A percentile compares a stretch with the other conserved stretches of the same genome.
Evolutionary conservation across 257 asterid species (phyloP).

Genomic region (Solanum bulbocastanum): DNA sequence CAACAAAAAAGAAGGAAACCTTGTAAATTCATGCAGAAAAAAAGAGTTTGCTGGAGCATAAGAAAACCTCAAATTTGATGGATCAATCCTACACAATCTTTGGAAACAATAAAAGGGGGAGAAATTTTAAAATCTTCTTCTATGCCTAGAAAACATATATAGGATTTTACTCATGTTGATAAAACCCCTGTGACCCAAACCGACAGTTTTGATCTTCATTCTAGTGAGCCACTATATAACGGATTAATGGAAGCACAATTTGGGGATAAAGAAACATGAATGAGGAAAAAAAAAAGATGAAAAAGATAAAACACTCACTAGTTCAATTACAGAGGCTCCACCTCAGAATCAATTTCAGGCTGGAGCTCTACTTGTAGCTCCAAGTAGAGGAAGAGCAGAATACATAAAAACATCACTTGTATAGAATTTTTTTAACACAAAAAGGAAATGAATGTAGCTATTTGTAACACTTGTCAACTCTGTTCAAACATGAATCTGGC

Average conservation of each 20-base stretch:
- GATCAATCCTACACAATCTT: background rate
- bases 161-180: background rate
- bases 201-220: background rate
- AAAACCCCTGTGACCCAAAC: background rate
- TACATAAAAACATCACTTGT: background rate
- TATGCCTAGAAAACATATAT: background rate
- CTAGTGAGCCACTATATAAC: background rate
- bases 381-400: background rate
- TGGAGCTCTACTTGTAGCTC: background rate
- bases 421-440: background rate
- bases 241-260: background rate
- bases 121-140: background rate
- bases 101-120: background rate
- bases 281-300: background rate
- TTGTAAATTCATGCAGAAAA: background rate
- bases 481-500: background rate
- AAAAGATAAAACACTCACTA: background rate
- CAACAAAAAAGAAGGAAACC: background rate
- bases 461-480: background rate
- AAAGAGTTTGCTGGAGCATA: background rate
- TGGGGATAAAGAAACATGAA: background rate
- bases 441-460: background rate
- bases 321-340: background rate
- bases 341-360: background rate
- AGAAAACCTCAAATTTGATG: background rate